Conservation (phyloP, 2,329 filamentous ascomycete species). For the Aspergillus sp. region DNA sequence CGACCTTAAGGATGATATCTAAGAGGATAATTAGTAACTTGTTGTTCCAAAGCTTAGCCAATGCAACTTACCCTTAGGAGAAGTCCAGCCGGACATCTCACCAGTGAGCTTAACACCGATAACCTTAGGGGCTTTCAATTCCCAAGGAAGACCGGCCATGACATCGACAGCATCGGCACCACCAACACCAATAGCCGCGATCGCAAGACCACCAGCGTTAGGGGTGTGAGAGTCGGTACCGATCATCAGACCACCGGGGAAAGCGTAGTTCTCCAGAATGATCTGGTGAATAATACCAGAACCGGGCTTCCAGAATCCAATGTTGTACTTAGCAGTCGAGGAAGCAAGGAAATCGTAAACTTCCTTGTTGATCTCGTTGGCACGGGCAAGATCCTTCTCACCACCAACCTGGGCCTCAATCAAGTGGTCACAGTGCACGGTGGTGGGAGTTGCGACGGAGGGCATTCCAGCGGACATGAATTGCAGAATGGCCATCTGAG, state of each 20-base stretch:
- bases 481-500: constrained; percentile 99
- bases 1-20: constrained; percentile 97
- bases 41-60: neutral
- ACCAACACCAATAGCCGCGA: constrained; percentile 93
- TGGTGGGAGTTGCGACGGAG: constrained; percentile 87
- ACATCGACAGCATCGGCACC: constrained; percentile 98
- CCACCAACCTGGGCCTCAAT: constrained; percentile 96
- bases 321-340: constrained; percentile 98
- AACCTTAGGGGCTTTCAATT: constrained; percentile 95
- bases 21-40: neutral
- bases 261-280: constrained; percentile 96
- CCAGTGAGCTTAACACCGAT: constrained; percentile 97
- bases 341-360: constrained; percentile 96
- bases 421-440: constrained; percentile 98
- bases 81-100: constrained; percentile 82
- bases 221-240: constrained; percentile 98
- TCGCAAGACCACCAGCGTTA: constrained; percentile 94
- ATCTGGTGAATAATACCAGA: constrained; percentile 99
- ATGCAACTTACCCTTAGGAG: constrained; percentile 73
- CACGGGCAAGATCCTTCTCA: constrained; percentile 87
- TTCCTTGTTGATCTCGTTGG: constrained; percentile 95
- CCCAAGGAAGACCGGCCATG: constrained; percentile 96
- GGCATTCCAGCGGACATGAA: constrained; percentile 99
- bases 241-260: constrained; percentile 96
- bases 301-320: constrained; percentile 98